Base-by-base conservation (phyloP, 2,329 filamentous ascomycete species). In the Arthrobotrys megalospora region DNA sequence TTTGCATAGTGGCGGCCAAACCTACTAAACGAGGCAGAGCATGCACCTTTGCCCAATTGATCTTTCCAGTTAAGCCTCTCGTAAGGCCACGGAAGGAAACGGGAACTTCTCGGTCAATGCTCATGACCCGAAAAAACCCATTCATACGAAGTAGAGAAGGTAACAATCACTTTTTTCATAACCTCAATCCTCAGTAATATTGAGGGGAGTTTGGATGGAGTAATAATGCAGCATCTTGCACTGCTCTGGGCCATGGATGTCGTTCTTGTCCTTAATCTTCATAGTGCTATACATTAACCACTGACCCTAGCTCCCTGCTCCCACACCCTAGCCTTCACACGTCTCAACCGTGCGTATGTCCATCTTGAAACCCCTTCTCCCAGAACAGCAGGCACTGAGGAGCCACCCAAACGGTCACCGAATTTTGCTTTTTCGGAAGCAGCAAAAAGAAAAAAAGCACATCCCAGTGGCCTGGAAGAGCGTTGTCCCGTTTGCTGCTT, bases 311-410 rank as follows among this genome's bases (percentile, higher is more conserved):
- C 65, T 52, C 73, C 67, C 58, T 73, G 69, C 69, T 64, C 34
- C 69, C 71, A 76, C 52, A 70, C 67, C 69, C 73, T 65, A 58
- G 65, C 58, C 48, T 70, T 71, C 66, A 77, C 73, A 70, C 73
- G 73, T 77, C 73, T 77, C 73, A 77, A 77, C 73, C 73, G 73
- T 77, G 73, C 73, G 66, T 63, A 48, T 67, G 58, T 38, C 73
- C 66, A 62, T 70, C 65, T 66, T 77, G 73, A 77, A 77, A 77
- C 73, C 66, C 50, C 65, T 66, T 71, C 73, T 77, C 73, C 66
- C 73, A 77, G 73, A 77, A 77, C 58, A 77, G 73, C 69, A 77
- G 73, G 73, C 69, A 66, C 47, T 70, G 63, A 65, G 66, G 72
- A 76, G 65, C 72, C 58, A 69, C 48, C 58, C 48, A 50, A 70